A percentile compares a stretch with the other conserved stretches of the same genome.
Evolutionary conservation across 2,329 filamentous ascomycete genomes (phyloP).

Genomic region (Colletotrichum spaethianum): DNA sequence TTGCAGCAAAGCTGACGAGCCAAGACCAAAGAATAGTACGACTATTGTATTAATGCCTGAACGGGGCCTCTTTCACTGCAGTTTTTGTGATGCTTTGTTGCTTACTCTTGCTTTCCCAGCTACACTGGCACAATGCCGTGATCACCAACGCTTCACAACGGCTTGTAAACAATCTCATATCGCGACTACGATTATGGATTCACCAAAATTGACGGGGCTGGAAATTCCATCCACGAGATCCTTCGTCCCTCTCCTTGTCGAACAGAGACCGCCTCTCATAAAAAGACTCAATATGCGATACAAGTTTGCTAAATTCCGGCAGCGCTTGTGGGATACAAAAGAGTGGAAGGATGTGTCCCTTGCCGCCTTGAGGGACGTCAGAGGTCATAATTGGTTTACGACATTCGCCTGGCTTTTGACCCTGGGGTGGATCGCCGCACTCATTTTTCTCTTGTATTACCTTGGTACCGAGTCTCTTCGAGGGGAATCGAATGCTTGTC

Average conservation of each 20-base stretch:
- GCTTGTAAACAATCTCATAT: neutral
- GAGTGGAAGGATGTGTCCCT: conserved; percentile 18
- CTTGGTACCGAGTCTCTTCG: neutral
- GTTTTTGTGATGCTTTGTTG: no score
- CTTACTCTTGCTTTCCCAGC: neutral
- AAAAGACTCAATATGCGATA: neutral
- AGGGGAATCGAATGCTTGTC: conserved; percentile 15
- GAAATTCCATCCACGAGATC: neutral
- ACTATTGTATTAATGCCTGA: neutral
- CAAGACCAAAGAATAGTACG: neutral
- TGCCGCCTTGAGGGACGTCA: neutral
- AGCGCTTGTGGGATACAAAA: conserved; percentile 6
- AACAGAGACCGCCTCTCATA: neutral
- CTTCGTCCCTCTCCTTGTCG: conserved; percentile 21
- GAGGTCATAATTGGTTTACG: neutral
- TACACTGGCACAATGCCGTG: neutral
- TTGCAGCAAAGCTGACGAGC: neutral
- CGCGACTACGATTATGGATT: neutral
- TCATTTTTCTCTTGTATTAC: neutral
- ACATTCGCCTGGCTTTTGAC: neutral
- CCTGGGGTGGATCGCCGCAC: neutral
- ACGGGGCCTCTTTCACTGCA: neutral
- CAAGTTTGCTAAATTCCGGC: neutral
- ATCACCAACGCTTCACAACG: neutral
- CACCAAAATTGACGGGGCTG: neutral